These are phyloP conservation scores for Hyaloscypha variabilis DNA, from an alignment of 495 filamentous ascomycete genomes.

Conservation along the genomic window DNA sequence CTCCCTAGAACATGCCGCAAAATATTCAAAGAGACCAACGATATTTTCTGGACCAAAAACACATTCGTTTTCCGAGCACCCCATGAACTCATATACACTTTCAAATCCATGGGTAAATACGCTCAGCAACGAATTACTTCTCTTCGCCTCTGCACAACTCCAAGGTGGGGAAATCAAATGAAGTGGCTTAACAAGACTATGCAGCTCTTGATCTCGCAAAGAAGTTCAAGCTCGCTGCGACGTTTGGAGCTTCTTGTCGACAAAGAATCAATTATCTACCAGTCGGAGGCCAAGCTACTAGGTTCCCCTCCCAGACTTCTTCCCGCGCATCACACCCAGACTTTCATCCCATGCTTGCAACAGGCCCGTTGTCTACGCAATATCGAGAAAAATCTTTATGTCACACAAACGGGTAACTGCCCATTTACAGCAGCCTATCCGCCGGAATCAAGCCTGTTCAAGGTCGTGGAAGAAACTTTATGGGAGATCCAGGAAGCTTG, in stretches of 20 bases:
- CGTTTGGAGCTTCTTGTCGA: neutral
- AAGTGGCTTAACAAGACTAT: neutral
- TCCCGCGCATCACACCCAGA: neutral
- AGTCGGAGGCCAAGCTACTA: no score
- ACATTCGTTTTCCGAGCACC: neutral
- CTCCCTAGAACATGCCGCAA: slow-evolving; percentile 16
- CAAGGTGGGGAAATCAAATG: neutral
- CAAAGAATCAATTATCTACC: neutral
- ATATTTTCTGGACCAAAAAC: neutral
- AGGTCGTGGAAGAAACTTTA: neutral
- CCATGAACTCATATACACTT: neutral
- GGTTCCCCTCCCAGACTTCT: neutral
- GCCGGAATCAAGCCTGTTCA: no score
- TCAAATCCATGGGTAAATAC: neutral
- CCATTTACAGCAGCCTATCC: no score
- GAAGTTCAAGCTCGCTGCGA: neutral
- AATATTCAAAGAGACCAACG: slow-evolving; percentile 12
- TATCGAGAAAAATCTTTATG: neutral
- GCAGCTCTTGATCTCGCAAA: neutral
- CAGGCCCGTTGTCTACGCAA: neutral
- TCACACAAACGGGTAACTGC: neutral
- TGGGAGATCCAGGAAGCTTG: neutral
- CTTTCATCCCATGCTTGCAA: neutral
- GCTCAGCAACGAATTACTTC: neutral
- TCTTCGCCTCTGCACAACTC: neutral